Evolutionary conservation across 1,284 basidiomycete genomes (phyloP).

Genomic region (Hemileia vastatrix): DNA sequence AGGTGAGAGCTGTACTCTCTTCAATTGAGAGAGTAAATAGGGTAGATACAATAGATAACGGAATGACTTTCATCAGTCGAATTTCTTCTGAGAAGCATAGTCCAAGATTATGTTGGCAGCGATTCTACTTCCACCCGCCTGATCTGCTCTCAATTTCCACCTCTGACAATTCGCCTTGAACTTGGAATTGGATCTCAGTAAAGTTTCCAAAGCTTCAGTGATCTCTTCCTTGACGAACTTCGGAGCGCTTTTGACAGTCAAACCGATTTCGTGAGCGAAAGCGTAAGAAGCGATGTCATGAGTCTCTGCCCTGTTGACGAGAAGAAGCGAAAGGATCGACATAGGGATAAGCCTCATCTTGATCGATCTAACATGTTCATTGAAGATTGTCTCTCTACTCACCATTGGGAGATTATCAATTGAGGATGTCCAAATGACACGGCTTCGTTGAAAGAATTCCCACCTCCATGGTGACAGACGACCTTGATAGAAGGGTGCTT

Average conservation of each 20-base stretch:
- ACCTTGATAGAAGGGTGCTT: no score
- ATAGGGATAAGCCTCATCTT: no score
- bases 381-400: not conserved
- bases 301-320: not conserved
- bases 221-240: not conserved
- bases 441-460: no score
- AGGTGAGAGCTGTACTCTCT: no score
- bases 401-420: conserved; percentile 36
- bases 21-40: no score
- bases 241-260: not conserved
- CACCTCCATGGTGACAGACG: no score
- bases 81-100: no score
- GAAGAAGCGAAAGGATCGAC: not conserved
- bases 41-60: no score
- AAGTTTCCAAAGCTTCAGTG: not conserved
- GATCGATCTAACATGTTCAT: no score
- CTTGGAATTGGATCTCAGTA: not conserved
- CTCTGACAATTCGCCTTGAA: not conserved
- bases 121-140: not conserved
- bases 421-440: conserved; percentile 35
- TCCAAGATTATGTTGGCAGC: no score
- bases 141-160: not conserved
- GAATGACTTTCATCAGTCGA: no score
- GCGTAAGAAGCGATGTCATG: not conserved
- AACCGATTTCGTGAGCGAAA: not conserved